A percentile compares a stretch with the other conserved stretches of the same genome.
These are phyloP conservation scores for Dianthus caryophyllus DNA, from an alignment of 148 eudicot species.

Conservation along the genomic window DNA sequence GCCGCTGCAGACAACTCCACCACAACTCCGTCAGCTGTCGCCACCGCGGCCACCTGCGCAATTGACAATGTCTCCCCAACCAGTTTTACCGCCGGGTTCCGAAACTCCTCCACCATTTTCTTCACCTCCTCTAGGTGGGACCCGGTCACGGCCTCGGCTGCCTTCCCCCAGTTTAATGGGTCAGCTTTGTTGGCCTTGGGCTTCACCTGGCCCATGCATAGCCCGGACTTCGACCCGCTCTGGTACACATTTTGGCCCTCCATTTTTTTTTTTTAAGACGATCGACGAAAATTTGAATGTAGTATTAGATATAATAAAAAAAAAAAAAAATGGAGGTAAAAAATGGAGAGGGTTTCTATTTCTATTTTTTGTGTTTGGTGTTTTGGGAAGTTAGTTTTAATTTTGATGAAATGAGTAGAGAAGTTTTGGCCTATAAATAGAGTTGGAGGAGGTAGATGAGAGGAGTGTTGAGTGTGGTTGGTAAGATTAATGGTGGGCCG, in stretches of 20 bases:
- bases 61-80: slow-evolving; percentile 61
- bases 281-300: background rate
- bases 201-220: slow-evolving; percentile 1
- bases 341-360: background rate
- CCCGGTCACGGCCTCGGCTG: slow-evolving; percentile 51
- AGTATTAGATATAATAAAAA: too few relatives aligned
- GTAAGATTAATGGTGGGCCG: slow-evolving; percentile 46
- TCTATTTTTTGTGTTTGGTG: background rate
- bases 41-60: slow-evolving; percentile 69
- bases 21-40: slow-evolving; percentile 27
- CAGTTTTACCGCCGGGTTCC: slow-evolving; percentile 45
- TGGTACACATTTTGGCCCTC: slow-evolving; percentile 11
- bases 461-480: slow-evolving; percentile 39
- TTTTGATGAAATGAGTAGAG: slow-evolving; percentile 13
- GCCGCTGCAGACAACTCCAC: slow-evolving; percentile 65
- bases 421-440: slow-evolving; percentile 30
- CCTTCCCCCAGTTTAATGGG: slow-evolving; percentile 75
- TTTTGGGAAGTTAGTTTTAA: background rate
- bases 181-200: slow-evolving; percentile 18
- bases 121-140: slow-evolving; percentile 74
- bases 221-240: background rate
- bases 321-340: background rate
- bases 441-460: slow-evolving; percentile 16
- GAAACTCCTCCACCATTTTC: slow-evolving; percentile 69
- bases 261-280: background rate